These are phyloP conservation scores for Aureobasidium sp. DNA, from an alignment of 2,329 filamentous ascomycete species.

Conservation along the genomic window DNA sequence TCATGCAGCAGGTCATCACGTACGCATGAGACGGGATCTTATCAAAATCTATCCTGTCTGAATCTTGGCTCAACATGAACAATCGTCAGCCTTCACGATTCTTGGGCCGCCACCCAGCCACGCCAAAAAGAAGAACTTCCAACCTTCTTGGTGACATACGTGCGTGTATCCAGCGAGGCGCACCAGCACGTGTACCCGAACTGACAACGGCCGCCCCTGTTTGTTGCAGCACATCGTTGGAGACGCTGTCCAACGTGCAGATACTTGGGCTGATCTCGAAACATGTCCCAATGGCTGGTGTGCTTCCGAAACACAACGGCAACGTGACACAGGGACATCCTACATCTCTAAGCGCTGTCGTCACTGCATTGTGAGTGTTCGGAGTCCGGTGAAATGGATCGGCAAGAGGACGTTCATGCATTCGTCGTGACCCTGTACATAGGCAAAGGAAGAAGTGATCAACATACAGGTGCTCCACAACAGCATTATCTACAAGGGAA, in stretches of 20 bases:
- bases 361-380: neutral
- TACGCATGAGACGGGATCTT: neutral
- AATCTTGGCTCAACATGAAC: neutral
- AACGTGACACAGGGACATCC: neutral
- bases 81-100: neutral
- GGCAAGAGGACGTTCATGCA: neutral
- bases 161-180: neutral
- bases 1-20: neutral
- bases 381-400: neutral
- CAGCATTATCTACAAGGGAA: neutral
- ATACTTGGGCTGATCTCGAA: conserved; percentile 2
- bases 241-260: neutral
- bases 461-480: neutral
- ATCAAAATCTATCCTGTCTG: neutral
- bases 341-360: neutral
- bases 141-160: neutral
- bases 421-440: neutral
- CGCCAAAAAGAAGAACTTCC: neutral
- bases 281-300: neutral
- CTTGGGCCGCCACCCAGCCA: neutral
- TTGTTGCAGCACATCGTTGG: neutral
- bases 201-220: neutral
- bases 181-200: neutral
- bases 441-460: neutral
- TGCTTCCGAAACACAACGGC: conserved; percentile 5